A percentile compares a stretch with the other conserved stretches of the same genome.
Conservation (phyloP, 2,329 filamentous ascomycete genomes). For the Fonsecaea nubica region DNA sequence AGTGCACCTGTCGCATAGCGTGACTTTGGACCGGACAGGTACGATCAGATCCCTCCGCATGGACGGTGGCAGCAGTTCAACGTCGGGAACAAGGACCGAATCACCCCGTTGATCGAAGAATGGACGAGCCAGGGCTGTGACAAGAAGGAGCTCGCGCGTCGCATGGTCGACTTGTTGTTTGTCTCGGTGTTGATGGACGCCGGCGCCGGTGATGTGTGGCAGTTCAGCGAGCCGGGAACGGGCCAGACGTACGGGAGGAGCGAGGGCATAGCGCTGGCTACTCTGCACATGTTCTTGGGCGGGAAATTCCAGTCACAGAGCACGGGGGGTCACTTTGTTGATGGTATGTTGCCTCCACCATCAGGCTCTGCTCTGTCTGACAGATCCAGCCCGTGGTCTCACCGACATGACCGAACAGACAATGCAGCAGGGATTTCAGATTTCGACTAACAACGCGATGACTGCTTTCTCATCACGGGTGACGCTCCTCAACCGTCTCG, state of each 20-base stretch:
- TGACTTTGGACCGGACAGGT: conserved; percentile 59
- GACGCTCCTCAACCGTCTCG: conserved; percentile 8
- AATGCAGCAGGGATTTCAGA: conserved; percentile 10
- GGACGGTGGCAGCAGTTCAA: conserved; percentile 68
- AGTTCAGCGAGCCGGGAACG: conserved; percentile 51
- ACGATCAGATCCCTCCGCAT: conserved; percentile 60
- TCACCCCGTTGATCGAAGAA: conserved; percentile 56
- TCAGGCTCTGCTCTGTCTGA: background rate
- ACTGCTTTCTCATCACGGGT: conserved; percentile 8
- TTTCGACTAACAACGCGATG: conserved; percentile 17
- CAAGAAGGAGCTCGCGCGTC: conserved; percentile 55
- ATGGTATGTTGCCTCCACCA: background rate
- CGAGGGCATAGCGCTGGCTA: conserved; percentile 61
- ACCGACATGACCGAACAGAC: conserved; percentile 2
- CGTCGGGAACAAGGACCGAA: conserved; percentile 58
- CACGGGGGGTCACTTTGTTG: background rate
- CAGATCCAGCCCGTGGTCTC: background rate
- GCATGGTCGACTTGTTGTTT: conserved; percentile 65
- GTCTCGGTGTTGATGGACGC: conserved; percentile 65
- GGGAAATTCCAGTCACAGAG: conserved; percentile 39
- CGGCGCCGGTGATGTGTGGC: conserved; percentile 60
- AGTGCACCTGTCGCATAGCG: conserved; percentile 45
- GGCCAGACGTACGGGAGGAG: conserved; percentile 49
- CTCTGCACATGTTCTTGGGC: conserved; percentile 58
- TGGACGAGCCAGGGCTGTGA: conserved; percentile 46